These are phyloP conservation scores for Mitragyna speciosa DNA, from an alignment of 257 asterid genomes.

Conservation along the genomic window DNA sequence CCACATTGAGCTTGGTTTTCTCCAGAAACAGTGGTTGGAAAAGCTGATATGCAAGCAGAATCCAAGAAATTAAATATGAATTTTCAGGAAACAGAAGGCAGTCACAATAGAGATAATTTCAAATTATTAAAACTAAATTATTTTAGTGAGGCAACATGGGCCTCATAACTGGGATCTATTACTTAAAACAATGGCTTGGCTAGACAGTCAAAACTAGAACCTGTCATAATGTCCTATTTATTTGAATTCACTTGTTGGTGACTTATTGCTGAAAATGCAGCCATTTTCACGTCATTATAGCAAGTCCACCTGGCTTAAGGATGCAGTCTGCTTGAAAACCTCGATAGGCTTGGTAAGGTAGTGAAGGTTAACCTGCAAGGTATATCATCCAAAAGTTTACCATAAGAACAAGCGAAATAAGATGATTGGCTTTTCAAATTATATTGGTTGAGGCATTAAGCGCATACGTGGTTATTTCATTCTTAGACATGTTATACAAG, in stretches of 20 bases:
- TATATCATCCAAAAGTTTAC: too few species aligned
- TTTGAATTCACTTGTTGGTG: background rate
- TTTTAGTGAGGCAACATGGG: background rate
- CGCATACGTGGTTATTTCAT: background rate
- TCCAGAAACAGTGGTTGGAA: constrained; percentile 96
- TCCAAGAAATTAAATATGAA: constrained; percentile 16
- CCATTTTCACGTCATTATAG: constrained; percentile 62
- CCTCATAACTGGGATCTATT: background rate
- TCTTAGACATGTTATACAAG: background rate
- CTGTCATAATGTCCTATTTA: background rate
- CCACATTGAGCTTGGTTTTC: constrained; percentile 96
- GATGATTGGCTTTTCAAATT: background rate
- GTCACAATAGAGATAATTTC: background rate
- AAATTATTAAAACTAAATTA: background rate
- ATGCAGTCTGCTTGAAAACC: constrained; percentile 84
- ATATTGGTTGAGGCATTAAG: background rate
- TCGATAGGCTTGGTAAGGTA: constrained; percentile 73
- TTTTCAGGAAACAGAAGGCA: background rate
- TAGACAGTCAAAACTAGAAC: background rate
- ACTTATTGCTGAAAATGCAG: background rate
- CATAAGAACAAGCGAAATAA: too few species aligned
- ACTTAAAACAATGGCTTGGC: background rate
- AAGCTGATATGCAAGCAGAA: constrained; percentile 48
- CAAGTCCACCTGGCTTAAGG: constrained; percentile 94
- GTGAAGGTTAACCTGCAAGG: too few species aligned